These are phyloP conservation scores for Blastosporella zonata DNA, from an alignment of 1,284 basidiomycete genomes.

Conservation along the genomic window DNA sequence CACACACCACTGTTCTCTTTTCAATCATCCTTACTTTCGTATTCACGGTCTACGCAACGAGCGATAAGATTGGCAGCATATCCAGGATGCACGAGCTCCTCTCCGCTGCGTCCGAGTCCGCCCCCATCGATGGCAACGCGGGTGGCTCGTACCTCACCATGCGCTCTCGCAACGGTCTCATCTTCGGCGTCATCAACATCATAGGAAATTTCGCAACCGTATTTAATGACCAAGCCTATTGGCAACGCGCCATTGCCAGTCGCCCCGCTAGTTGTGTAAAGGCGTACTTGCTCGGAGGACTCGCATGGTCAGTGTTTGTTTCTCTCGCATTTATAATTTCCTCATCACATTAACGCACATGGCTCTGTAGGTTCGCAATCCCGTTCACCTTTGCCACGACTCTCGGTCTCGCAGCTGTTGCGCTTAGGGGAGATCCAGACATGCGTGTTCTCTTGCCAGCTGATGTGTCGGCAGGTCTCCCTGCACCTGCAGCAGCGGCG, in stretches of 20 bases:
- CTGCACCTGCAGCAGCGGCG: slow-evolving; percentile 77
- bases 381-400: slow-evolving; percentile 81
- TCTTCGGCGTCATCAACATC: slow-evolving; percentile 88
- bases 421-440: slow-evolving; percentile 68
- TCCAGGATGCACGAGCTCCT: slow-evolving; percentile 59
- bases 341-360: neutral
- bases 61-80: slow-evolving; percentile 58
- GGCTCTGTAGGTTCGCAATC: slow-evolving; percentile 63
- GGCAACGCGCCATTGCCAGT: slow-evolving; percentile 88
- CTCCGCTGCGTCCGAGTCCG: slow-evolving; percentile 39
- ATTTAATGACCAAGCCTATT: slow-evolving; percentile 75
- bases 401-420: slow-evolving; percentile 80
- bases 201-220: slow-evolving; percentile 80
- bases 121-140: slow-evolving; percentile 63
- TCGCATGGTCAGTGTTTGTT: slow-evolving; percentile 62
- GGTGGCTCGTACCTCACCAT: slow-evolving; percentile 77
- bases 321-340: neutral
- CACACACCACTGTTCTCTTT: slow-evolving; percentile 80
- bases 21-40: slow-evolving; percentile 66
- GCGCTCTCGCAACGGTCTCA: slow-evolving; percentile 76
- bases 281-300: slow-evolving; percentile 86
- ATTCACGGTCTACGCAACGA: slow-evolving; percentile 77
- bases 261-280: slow-evolving; percentile 81
- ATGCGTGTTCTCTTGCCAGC: slow-evolving; percentile 56
- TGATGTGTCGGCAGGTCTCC: slow-evolving; percentile 81